Conservation (phyloP, 2,329 filamentous ascomycete species). For the Colletotrichum sp. region DNA sequence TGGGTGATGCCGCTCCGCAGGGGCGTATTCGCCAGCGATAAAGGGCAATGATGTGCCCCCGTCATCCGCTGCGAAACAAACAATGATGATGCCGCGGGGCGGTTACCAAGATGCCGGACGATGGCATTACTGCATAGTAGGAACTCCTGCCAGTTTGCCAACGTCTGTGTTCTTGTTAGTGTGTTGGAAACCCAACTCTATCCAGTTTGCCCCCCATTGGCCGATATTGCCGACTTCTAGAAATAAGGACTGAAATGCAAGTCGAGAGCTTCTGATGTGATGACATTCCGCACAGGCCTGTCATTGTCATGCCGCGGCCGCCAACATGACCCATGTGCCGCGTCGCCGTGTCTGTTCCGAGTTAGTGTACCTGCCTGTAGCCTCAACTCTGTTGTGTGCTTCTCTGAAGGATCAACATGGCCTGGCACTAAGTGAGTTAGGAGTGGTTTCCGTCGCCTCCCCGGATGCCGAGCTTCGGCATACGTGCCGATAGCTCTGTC, state of each 20-base stretch:
- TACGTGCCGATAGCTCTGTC: not conserved
- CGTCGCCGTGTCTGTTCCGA: not conserved
- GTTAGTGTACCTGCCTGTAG: conserved; percentile 5
- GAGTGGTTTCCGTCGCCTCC: not conserved
- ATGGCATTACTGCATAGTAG: no score
- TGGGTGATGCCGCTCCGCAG: not conserved
- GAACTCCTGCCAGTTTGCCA: not conserved
- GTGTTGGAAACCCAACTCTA: not conserved
- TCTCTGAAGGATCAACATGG: conserved; percentile 5
- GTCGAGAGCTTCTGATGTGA: not conserved
- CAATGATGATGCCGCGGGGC: not conserved
- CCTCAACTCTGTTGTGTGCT: conserved; percentile 5
- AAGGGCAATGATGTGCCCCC: not conserved
- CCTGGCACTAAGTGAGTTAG: not conserved
- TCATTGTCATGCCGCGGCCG: conserved; percentile 3
- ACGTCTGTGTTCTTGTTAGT: not conserved
- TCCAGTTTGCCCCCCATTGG: not conserved
- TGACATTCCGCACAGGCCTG: not conserved
- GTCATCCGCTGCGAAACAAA: not conserved
- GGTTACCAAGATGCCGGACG: not conserved
- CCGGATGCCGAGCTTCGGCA: conserved; percentile 12
- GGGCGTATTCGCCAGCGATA: not conserved
- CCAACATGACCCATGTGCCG: not conserved
- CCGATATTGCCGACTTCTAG: not conserved
- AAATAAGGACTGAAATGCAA: not conserved